Evolutionary conservation across 164 flowering plant genomes (phyloP), one percentile per base, ranked within the genome.

Genomic region (Dillenia suffruticosa): DNA sequence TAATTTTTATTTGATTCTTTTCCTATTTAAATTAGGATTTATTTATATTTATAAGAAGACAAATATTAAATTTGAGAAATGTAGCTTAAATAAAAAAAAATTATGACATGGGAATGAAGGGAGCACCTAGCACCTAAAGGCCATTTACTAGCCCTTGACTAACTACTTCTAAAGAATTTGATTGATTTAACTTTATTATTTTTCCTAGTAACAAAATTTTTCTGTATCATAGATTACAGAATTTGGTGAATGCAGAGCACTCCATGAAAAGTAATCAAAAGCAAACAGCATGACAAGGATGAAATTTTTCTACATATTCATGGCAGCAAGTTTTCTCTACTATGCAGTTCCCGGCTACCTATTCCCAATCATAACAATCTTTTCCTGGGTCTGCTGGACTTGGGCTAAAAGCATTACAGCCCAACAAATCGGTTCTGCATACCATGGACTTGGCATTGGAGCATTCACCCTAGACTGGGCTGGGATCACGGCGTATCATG

Each of bases 401-500:
- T 86, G 85, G 85, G 97, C 98, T 0, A 75, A 68, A n/a, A 90
- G 80, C 72, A 82, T 92, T 65, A 90, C 97, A 3, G 96, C 97
- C 14, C 98, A 92, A 68, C 98, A 92, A 66, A 67, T 92, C 22
- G 98, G 98, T 0, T 92, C 98, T 1, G 97, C 85, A 17, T 84
- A 88, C 80, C 82, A 88, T 61, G 98, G 98, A 12, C 93, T 92
- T 15, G 98, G 98, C 0, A 71, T 90, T 26, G 98, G 98, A 44
- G 93, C 96, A 14, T 88, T 92, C 75, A 84, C 87, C 49, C 74
- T 92, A 24, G 98, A 92, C 44, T 92, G 98, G 98, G 96, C 98
- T 12, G 97, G 98, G 9, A 92, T 92, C 60, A 86, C 96, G 1
- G 97, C 98, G 16, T 92, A 90, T 68, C 98, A 90, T 69, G 98